Evolutionary conservation across 2,329 filamentous ascomycete genomes (phyloP).

Genomic region (Penicillium palitans): DNA sequence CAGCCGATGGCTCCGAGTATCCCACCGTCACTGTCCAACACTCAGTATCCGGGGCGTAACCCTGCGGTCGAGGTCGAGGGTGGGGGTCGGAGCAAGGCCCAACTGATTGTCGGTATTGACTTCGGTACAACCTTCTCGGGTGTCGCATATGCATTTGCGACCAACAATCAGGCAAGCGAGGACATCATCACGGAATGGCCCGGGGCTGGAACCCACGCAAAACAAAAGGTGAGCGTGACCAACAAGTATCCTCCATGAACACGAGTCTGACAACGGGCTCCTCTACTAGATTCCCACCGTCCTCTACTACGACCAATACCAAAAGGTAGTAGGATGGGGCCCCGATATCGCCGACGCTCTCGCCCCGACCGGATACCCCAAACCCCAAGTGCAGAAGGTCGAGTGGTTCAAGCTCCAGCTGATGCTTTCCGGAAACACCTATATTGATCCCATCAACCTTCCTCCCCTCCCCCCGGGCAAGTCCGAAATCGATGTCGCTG

Average conservation of each 20-base stretch:
- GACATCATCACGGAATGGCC: slow-evolving; percentile 99
- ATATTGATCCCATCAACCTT: slow-evolving; percentile 98
- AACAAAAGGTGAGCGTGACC: slow-evolving; percentile 75
- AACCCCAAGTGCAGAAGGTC: slow-evolving; percentile 96
- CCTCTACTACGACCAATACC: slow-evolving; percentile 99
- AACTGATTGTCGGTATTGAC: slow-evolving; percentile 97
- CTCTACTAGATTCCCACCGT: slow-evolving; percentile 78
- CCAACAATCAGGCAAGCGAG: slow-evolving; percentile 95
- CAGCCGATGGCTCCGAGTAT: slow-evolving; percentile 32
- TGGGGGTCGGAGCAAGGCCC: slow-evolving; percentile 85
- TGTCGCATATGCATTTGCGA: slow-evolving; percentile 89
- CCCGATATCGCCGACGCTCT: slow-evolving; percentile 96
- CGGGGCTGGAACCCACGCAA: slow-evolving; percentile 93
- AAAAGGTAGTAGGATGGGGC: slow-evolving; percentile 99
- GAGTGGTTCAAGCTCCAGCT: slow-evolving; percentile 99
- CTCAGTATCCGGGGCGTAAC: slow-evolving; percentile 35
- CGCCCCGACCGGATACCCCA: slow-evolving; percentile 94
- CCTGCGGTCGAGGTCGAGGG: slow-evolving; percentile 72
- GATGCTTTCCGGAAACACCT: slow-evolving; percentile 98
- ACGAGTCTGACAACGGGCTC: background rate
- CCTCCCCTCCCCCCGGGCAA: slow-evolving; percentile 95
- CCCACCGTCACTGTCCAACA: slow-evolving; percentile 26
- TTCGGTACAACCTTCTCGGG: slow-evolving; percentile 99
- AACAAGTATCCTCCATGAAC: background rate
- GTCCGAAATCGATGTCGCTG: slow-evolving; percentile 98